Base-by-base conservation (phyloP, 306 rosid genomes). In the Gastrolobium villosum region DNA sequence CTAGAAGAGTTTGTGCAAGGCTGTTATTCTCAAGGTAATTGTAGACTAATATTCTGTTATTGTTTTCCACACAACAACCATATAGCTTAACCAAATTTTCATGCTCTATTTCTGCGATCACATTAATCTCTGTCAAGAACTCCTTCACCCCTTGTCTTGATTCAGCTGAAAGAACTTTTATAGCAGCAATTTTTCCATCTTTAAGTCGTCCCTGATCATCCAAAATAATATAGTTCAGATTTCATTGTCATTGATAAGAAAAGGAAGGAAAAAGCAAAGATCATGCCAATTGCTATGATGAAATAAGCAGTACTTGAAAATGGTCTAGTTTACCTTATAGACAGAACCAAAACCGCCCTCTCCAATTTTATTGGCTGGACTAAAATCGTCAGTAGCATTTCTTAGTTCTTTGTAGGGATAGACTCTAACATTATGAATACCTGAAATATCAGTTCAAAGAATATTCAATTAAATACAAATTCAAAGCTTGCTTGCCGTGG, bases 311-410 rank as follows among this genome's bases (percentile, higher is more conserved):
- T 9, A 72, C 26, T 9, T 37, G 67, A 44, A 78, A 71, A 36
- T 9, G 76, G 37, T 61, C 59, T 43, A 77, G 66, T 62, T 71
- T 86, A 96, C 99, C 99, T 88, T 91, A 73, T 85, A 90, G 54
- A 96, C 99, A 72, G 97, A 88, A 82, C 99, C 99, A 74, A 96
- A 96, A 86, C 98, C 99, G 7, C 99, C 99, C 86, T 96, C 99
- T 65, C 99, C 99, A 3, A 96, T 90, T 88, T 96, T 96, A 73
- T 93, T 90, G 62, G 75, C 86, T 28, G 46, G 87, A 83, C 88
- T 86, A 75, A 93, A 96, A 73, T 91, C 87, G 8, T 88, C 90
- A 1, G 99, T 91, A 15, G 97, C 98, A 11, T 65, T 57, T 70
- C 65, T 90, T 34, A 96, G 81, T 84, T 90, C 93, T 80, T 88